Evolutionary conservation across 2,329 filamentous ascomycete species (phyloP), one percentile per base, ranked within the genome.

Genomic region (Claviceps fusiformis): DNA sequence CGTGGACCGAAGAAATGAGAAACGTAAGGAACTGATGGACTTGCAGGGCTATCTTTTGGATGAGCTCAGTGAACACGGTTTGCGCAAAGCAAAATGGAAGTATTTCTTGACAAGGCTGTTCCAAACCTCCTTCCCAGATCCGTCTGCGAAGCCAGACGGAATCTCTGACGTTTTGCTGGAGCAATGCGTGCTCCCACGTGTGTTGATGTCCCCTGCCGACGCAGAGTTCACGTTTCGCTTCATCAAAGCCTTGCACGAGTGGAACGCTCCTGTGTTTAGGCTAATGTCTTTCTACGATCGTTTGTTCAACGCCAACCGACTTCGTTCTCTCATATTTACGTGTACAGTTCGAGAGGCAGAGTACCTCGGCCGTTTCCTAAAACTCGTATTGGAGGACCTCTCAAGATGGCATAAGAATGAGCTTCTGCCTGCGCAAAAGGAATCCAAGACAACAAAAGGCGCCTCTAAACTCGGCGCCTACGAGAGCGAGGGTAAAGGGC

Each of bases 321-420:
- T 97, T 19, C 83, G 87, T 2, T 79, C 85, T 9, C 78, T 96
- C 52, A 89, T 98, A 55, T 96, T 95, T 67, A 83, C 86, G 50
- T 95, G 87, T 66, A 95, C 91, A 0, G 85, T 92, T 29, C 85
- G 89, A 55, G 95, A 98, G 70, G 89, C 90, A 0, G 89, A 95
- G 67, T 89, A 95, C 61, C 74, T 98, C n/a, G 93, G 90, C 13
- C 87, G 88, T 29, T 97, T 98, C 68, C 72, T 98, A 54, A 89
- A 86, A 64, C 83, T 92, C 58, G 75, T 93, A 2, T 73, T 98
- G 11, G 81, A 84, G 57, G 89, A 96, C 60, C 76, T 98, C 19
- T 79, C 83, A 8, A 75, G 77, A 53, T 98, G 95, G 93, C 93
- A 97, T 68, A 79, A 80, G 29, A 85, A 89, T 65, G 85, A 86